A percentile compares a stretch with the other conserved stretches of the same genome.
Evolutionary conservation across 2,329 filamentous ascomycete genomes (phyloP).

Genomic region (Fusarium nurragi): DNA sequence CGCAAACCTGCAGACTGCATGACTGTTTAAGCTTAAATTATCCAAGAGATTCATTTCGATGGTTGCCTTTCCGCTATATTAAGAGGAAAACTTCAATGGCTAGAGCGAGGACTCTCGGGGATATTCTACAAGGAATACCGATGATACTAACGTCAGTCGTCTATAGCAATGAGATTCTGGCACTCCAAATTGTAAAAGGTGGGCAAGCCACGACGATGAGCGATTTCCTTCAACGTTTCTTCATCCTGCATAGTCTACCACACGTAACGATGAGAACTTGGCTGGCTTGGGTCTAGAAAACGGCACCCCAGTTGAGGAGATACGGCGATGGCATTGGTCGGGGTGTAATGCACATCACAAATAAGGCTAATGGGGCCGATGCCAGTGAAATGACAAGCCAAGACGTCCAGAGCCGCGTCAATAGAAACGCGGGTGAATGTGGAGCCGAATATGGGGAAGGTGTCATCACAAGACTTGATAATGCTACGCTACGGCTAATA

Average conservation of each 20-base stretch:
- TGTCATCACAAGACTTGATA: slow-evolving; percentile 10
- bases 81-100: background rate
- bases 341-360: background rate
- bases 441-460: slow-evolving; percentile 11
- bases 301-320: too few relatives aligned
- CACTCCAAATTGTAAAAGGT: too few relatives aligned
- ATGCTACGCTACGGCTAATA: slow-evolving; percentile 26
- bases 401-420: slow-evolving; percentile 27
- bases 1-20: background rate
- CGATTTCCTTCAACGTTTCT: too few relatives aligned
- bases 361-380: slow-evolving; percentile 19
- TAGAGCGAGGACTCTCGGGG: background rate
- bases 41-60: background rate
- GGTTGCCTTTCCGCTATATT: background rate
- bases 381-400: slow-evolving; percentile 8
- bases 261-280: too few relatives aligned
- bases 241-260: too few relatives aligned
- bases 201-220: too few relatives aligned
- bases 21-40: background rate
- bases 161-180: too few relatives aligned
- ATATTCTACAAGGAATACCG: too few relatives aligned
- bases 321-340: background rate
- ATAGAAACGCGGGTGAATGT: slow-evolving; percentile 29
- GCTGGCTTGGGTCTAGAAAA: too few relatives aligned
- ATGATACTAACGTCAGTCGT: too few relatives aligned